Base-by-base conservation (phyloP, 1,284 basidiomycete species). In the Cutaneotrichosporon sp. region DNA sequence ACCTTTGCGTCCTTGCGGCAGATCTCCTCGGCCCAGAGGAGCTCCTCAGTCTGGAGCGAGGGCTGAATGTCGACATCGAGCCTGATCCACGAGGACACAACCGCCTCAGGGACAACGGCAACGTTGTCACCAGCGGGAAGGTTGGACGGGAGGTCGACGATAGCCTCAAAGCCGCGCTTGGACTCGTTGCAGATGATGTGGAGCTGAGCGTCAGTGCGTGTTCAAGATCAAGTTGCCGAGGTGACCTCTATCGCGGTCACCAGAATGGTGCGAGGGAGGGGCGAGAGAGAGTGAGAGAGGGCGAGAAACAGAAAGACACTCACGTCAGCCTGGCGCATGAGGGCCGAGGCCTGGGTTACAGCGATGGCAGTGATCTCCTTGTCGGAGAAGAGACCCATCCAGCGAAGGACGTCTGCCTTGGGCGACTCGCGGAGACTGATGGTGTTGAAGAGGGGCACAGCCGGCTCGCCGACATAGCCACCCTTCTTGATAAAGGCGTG, bases 21-120 rank as follows among this genome's bases (percentile, higher is more conserved):
- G 49, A 80, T 72, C 50, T 79, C 73, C 70, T 83, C 82, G 42
- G 80, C 78, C 72, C 77, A 77, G 52, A 80, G 72, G 10, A 84
- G 79, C 73, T 84, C 83, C 70, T 84, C 82, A 42, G 78, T 71
- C 53, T 82, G 81, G 46, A 84, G 75, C 11, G 75, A 78, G 0
- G 82, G 82, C 69, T 84, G 82, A 10, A 80, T 68, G 18, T 79
- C 76, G 47, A 73, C 71, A n/a, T 75, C 74, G 2, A 83, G 74
- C 47, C 76, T 70, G 32, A 70, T 74, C 74, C 79, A 78, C 13
- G 60, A 57, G 10, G 72, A 69, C n/a, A 79, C 76, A 7, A 56
- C 56, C 9, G 76, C 67, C 42, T 70, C 68, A 34, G 70, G 58
- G n/a, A 70, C 57, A 9, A 51, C 55, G 36, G 69, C 63, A 16